phyloP scores from a whole-genome alignment of 202 grass and related monocot species.

The Eragrostis tef region DNA sequence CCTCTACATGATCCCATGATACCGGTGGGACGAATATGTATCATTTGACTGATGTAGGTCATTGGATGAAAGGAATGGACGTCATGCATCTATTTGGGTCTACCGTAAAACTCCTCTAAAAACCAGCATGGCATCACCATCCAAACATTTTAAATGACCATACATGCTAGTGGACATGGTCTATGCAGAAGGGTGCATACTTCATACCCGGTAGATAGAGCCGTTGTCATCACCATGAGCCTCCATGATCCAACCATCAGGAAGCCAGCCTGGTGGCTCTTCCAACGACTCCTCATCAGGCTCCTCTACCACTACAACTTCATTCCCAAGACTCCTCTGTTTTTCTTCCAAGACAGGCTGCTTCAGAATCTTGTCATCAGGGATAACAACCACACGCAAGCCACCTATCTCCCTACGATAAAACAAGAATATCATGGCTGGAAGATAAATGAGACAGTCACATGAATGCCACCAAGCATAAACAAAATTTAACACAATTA shows the following conservation, averaged over 20 bases:
- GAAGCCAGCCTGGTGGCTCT: conserved; percentile 59
- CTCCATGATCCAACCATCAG: conserved; percentile 71
- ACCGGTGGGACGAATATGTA: too few relatives aligned
- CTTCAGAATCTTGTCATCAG: not conserved
- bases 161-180: not conserved
- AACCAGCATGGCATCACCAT: too few relatives aligned
- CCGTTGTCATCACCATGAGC: conserved; percentile 27
- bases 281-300: not conserved
- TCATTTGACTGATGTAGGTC: too few relatives aligned
- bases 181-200: not conserved
- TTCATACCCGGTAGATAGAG: conserved; percentile 46
- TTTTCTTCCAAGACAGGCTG: not conserved
- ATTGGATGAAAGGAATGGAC: too few relatives aligned
- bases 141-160: not conserved
- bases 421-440: conserved; percentile 19
- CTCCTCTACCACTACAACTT: not conserved
- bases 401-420: conserved; percentile 9
- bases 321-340: not conserved
- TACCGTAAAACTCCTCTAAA: too few relatives aligned
- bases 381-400: not conserved
- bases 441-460: not conserved
- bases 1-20: too few relatives aligned
- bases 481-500: not conserved
- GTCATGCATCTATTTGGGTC: too few relatives aligned
- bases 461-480: not conserved